Evolutionary conservation across 2,329 filamentous ascomycete genomes (phyloP), one percentile per base, ranked within the genome.

Genomic region (Pezicula radicicola): DNA sequence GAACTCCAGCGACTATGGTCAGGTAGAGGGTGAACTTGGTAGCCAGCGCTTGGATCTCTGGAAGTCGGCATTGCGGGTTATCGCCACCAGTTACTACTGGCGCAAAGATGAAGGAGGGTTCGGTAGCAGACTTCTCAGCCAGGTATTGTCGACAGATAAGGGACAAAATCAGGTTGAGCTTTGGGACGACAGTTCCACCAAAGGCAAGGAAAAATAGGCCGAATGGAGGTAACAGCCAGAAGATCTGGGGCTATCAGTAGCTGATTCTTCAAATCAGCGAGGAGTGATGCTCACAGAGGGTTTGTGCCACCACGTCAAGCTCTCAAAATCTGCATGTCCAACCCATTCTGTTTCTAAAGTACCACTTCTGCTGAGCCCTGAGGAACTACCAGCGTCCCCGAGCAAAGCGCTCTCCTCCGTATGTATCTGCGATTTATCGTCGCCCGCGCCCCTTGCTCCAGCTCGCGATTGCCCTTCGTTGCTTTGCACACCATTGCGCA

Each of bases 71-170:
- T 70, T 96, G 88, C 4, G 83, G 79, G 64, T 96, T 92, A 42
- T 88, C 81, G 28, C 71, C 79, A 3, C 85, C 87, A 27, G 88
- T 77, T 4, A 88, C 65, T 3, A 92, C 77, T 0, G 88, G 88
- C 1, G 78, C 66, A 64, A 85, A 79, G 6, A 76, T 76, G 58
- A 83, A 82, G 25, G 70, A 73, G 0, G 87, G 85, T 56, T 89
- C 77, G 8, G 70, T 59, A 4, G 77, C 66, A 7, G 80, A 75
- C 66, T 80, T 74, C 61, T 95, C 87, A 21, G 85, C 79, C 59
- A 94, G 87, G 69, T 96, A 95, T 55, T 88, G 80, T 56, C 84
- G 82, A 69, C 94, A 99, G 48, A 97, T 83, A 27, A 99, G 77
- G 52, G 86, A 80, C 55, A 96, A 78, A 56, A 96, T 90, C 70